phyloP scores from a whole-genome alignment of 768 basidiomycete species.

The Auricularia sp. region DNA sequence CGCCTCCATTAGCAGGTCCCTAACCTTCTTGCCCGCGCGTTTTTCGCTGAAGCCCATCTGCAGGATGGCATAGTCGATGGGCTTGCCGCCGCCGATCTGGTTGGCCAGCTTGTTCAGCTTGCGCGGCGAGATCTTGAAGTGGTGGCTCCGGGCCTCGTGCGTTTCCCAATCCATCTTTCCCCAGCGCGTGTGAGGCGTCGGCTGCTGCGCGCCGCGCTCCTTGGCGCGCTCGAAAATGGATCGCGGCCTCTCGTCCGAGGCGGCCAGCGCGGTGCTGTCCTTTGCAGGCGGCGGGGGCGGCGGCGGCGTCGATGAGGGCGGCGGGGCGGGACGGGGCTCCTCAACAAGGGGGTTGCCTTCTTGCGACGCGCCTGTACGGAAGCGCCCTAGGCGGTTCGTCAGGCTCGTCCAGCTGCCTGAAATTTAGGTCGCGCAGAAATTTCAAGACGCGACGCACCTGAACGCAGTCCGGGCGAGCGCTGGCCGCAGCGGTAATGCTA shows the following conservation, averaged over 20 bases:
- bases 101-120: constrained; percentile 84
- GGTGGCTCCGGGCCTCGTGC: constrained; percentile 90
- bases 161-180: constrained; percentile 19
- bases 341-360: too few relatives aligned
- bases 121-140: constrained; percentile 88
- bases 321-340: too few relatives aligned
- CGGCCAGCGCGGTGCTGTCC: not conserved
- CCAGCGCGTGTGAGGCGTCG: not conserved
- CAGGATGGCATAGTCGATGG: constrained; percentile 89
- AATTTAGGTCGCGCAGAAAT: too few relatives aligned
- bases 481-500: too few relatives aligned
- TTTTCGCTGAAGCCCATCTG: constrained; percentile 98
- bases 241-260: not conserved
- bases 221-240: not conserved
- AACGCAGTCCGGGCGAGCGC: too few relatives aligned
- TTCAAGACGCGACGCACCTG: too few relatives aligned
- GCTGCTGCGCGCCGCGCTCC: not conserved
- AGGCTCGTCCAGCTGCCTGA: too few relatives aligned
- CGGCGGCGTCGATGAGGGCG: too few relatives aligned
- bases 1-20: constrained; percentile 81
- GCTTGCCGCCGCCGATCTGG: constrained; percentile 82
- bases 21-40: constrained; percentile 72
- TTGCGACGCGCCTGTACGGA: too few relatives aligned
- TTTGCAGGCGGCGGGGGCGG: not conserved
- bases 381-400: too few relatives aligned